Evolutionary conservation across 495 filamentous ascomycete genomes (phyloP).

Genomic region (Penicillium psychrofluorescens): DNA sequence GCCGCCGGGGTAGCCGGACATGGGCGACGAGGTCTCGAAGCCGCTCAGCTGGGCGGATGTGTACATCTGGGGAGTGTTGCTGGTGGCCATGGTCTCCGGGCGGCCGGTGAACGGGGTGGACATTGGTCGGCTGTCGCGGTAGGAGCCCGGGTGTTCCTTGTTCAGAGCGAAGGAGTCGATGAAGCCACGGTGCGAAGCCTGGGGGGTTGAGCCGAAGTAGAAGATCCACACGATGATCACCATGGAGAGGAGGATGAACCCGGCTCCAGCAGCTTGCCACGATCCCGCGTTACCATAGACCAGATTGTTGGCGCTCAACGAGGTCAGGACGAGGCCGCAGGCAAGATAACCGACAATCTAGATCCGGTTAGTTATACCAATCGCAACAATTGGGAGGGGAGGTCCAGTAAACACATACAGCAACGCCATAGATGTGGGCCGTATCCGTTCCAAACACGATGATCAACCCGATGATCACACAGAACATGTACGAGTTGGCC

Average conservation of each 20-base stretch:
- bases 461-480: slow-evolving; percentile 69
- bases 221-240: slow-evolving; percentile 96
- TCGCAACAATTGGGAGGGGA: not conserved
- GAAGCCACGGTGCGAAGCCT: slow-evolving; percentile 80
- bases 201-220: slow-evolving; percentile 91
- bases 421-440: slow-evolving; percentile 80
- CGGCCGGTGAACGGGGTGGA: slow-evolving; percentile 46
- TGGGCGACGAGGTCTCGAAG: slow-evolving; percentile 91
- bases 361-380: not conserved
- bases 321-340: slow-evolving; percentile 74
- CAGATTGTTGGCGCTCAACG: slow-evolving; percentile 72
- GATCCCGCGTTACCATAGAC: slow-evolving; percentile 64
- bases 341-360: slow-evolving; percentile 80
- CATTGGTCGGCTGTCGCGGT: slow-evolving; percentile 55
- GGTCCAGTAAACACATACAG: slow-evolving; percentile 44
- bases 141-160: slow-evolving; percentile 65
- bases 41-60: slow-evolving; percentile 90
- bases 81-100: slow-evolving; percentile 74
- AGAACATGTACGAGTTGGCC: slow-evolving; percentile 77
- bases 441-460: slow-evolving; percentile 76
- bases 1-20: slow-evolving; percentile 68
- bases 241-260: slow-evolving; percentile 94
- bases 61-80: slow-evolving; percentile 88
- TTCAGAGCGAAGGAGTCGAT: slow-evolving; percentile 93
- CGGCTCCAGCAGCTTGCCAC: slow-evolving; percentile 81